Evolutionary conservation across 2,329 filamentous ascomycete genomes (phyloP).

Genomic region (Chaetomium strumarium): DNA sequence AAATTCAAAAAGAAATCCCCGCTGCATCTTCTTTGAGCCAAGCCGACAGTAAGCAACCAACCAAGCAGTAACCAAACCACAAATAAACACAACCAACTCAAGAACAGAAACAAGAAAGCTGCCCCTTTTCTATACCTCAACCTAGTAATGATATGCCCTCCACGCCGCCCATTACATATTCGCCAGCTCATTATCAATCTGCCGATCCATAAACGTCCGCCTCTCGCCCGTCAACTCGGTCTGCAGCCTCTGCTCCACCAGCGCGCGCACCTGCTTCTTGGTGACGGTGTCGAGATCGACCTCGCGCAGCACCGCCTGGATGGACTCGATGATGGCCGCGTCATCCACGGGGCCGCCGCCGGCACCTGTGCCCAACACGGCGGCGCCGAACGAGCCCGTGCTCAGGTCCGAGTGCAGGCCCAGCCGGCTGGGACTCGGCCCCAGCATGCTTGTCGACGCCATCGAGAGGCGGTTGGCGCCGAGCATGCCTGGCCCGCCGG

Average conservation of each 20-base stretch:
- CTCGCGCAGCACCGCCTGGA: conserved; percentile 74
- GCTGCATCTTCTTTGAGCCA: too few relatives aligned
- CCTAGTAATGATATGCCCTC: background rate
- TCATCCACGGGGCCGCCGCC: conserved; percentile 69
- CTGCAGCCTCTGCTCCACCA: conserved; percentile 90
- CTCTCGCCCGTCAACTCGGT: conserved; percentile 82
- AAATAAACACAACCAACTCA: too few relatives aligned
- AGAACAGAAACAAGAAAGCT: background rate
- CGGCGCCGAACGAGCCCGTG: conserved; percentile 46
- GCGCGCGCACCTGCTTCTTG: conserved; percentile 89
- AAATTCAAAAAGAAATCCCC: background rate
- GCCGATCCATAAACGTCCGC: conserved; percentile 80
- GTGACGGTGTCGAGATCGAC: conserved; percentile 96
- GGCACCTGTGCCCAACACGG: conserved; percentile 33
- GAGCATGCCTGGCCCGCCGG: too few relatives aligned
- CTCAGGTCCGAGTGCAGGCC: conserved; percentile 36
- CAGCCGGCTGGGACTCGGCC: conserved; percentile 38
- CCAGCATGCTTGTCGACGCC: conserved; percentile 39
- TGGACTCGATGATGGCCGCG: conserved; percentile 72
- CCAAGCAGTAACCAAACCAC: too few relatives aligned
- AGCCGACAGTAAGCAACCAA: too few relatives aligned
- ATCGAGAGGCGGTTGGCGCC: conserved; percentile 36
- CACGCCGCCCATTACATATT: conserved; percentile 62
- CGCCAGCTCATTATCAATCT: conserved; percentile 89
- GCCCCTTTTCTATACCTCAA: background rate